Evolutionary conservation across 257 asterid species (phyloP), one percentile per base, ranked within the genome.

Genomic region (Nicotiana noctiflora): DNA sequence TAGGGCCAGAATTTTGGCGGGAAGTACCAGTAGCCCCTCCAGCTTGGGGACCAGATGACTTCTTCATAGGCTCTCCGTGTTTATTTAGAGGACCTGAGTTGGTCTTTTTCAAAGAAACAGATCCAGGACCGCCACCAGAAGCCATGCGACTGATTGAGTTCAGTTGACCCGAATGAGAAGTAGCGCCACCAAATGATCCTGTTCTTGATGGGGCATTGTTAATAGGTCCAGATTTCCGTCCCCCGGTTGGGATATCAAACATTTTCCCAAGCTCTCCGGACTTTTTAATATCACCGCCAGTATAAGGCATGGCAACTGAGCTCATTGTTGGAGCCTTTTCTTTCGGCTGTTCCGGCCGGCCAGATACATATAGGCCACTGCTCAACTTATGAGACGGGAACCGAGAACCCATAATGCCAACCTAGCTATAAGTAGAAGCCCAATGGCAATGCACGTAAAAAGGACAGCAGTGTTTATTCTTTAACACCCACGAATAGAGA

Each of bases 251-350:
- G 81, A 90, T 90, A 76, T 88, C 97, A 64, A 94, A 94, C 98
- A 94, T 94, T 86, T 94, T 94, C 8, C 98, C 97, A 1, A 94
- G 97, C 87, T 94, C 98, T 29, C 98, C 98, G 2, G 98, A 94
- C 84, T 85, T 94, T 86, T 94, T 94, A 46, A 91, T 92, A 85
- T 94, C 98, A 65, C 98, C 98, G 21, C 98, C 98, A 8, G 98
- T 94, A 87, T 94, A 94, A 53, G 98, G 98, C 92, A 90, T 85
- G 74, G 98, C 94, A 52, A 83, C 97, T 1, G 98, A 91, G 85
- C 97, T 89, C 93, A 90, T 89, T 27, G 97, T 91, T 12, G 96
- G 93, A 5, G 86, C 31, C 78, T 89, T 87, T 82, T 92, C 97
- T 87, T 94, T 92, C 0, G 97, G 97, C 89, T 92, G 97, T 83